A percentile compares a stretch with the other conserved stretches of the same genome.
Evolutionary conservation across 2,329 filamentous ascomycete genomes (phyloP).

Genomic region (Colletotrichum sp.): DNA sequence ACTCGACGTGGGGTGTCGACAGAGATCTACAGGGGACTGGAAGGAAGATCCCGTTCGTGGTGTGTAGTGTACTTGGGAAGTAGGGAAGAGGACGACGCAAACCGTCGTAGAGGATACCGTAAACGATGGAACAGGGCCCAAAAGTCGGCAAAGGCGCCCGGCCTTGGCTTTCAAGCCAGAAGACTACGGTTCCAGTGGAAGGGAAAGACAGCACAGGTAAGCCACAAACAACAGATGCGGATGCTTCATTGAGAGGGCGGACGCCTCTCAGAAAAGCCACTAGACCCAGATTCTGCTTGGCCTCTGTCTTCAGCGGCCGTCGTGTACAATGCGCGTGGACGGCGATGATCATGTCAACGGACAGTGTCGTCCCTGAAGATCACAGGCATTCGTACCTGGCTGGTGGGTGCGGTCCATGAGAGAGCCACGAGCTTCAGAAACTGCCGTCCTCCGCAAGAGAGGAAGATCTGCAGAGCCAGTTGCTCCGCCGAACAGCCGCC

Average conservation of each 20-base stretch:
- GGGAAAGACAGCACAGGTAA: not conserved
- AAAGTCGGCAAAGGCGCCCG: not conserved
- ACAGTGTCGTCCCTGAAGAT: not conserved
- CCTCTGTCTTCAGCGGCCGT: not conserved
- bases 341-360: not conserved
- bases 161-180: not conserved
- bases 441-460: not conserved
- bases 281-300: not conserved
- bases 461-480: not conserved
- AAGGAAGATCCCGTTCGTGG: not conserved
- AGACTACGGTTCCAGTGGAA: not conserved
- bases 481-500: not conserved
- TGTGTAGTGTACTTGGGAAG: not conserved
- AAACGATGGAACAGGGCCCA: not conserved
- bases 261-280: not conserved
- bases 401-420: not conserved
- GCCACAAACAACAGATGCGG: slow-evolving; percentile 1
- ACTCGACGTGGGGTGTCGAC: not conserved
- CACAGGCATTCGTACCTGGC: not conserved
- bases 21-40: not conserved
- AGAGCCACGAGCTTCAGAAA: not conserved
- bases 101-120: not conserved
- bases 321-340: not conserved
- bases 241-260: not conserved
- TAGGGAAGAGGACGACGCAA: no score